Evolutionary conservation across 202 grass and related monocot species (phyloP), one percentile per base, ranked within the genome.

Genomic region (Cymbopogon flexuosus): DNA sequence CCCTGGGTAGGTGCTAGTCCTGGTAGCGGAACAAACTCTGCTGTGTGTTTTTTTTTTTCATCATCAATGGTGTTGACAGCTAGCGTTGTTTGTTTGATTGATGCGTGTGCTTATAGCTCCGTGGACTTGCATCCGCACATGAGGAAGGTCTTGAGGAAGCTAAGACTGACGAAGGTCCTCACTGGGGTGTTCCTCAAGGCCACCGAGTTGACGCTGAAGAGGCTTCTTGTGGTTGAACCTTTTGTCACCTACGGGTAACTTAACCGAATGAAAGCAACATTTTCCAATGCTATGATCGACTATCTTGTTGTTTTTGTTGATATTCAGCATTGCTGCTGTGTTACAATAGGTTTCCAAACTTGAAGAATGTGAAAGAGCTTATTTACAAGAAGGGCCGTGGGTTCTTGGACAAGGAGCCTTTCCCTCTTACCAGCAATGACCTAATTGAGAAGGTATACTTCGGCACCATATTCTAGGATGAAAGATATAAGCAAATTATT

Each of bases 191-290:
- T 99, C 77, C 72, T 96, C 29, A 96, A 86, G 87, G 90, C 88
- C 63, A 88, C 72, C 14, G 92, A 96, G 6, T 14, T 81, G 27
- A 96, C 73, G 35, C 47, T 96, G 10, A 96, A 93, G 80, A 88
- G 81, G 85, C 79, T 99, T 27, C 87, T 94, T n/a, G 33, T 73
- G 23, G 90, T 99, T 19, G 90, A 91, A 19, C 88, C 93, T 1
- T 99, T 87, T 37, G 54, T 99, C 56, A 93, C 92, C 41, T 96
- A 91, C 27, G 96, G 96, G 92, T 99, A 98, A 94, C 12, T 74
- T 13, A 13, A 61, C 58, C 4, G n/a, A 79, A 68, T 16, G 46
- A 2, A 31, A 22, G 34, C 6, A 46, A 30, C 35, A 3, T 73
- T 64, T 73, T 40, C 10, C 34, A 0, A 57, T 8, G 52, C 19